These are phyloP conservation scores for Populus nigra DNA, from an alignment of 345 rosid species.

Conservation along the genomic window DNA sequence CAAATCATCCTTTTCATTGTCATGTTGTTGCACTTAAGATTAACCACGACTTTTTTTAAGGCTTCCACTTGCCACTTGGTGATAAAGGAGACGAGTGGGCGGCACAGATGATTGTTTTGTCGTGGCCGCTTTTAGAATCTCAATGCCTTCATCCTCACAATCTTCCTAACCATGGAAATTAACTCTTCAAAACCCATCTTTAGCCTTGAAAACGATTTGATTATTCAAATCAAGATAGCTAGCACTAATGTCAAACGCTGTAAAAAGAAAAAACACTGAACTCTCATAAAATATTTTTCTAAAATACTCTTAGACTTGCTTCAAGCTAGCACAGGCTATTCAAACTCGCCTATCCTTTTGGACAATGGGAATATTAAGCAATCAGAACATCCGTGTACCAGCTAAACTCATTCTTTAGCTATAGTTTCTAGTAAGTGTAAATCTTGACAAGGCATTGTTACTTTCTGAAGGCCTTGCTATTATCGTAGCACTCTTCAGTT, in stretches of 20 bases:
- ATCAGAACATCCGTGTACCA: no score
- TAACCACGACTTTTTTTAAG: no score
- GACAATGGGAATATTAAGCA: no score
- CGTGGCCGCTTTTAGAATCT: not conserved
- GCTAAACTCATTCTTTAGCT: no score
- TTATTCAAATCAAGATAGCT: not conserved
- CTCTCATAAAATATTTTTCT: not conserved
- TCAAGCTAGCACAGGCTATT: no score
- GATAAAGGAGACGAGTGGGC: not conserved
- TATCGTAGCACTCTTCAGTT: no score
- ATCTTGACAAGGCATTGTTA: no score
- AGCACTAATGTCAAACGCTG: not conserved
- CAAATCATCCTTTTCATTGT: no score
- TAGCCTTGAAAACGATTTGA: not conserved
- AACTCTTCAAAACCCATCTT: not conserved
- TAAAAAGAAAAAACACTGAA: not conserved
- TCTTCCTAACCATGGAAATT: not conserved
- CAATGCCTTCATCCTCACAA: not conserved
- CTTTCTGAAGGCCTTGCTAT: no score
- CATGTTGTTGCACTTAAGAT: not conserved
- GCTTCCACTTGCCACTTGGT: not conserved
- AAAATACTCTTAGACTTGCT: no score
- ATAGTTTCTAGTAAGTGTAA: no score
- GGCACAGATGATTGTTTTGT: not conserved
- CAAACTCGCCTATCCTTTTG: no score